Base-by-base conservation (phyloP, 2,329 filamentous ascomycete species). In the Paracorniculantispora psalliotae region DNA sequence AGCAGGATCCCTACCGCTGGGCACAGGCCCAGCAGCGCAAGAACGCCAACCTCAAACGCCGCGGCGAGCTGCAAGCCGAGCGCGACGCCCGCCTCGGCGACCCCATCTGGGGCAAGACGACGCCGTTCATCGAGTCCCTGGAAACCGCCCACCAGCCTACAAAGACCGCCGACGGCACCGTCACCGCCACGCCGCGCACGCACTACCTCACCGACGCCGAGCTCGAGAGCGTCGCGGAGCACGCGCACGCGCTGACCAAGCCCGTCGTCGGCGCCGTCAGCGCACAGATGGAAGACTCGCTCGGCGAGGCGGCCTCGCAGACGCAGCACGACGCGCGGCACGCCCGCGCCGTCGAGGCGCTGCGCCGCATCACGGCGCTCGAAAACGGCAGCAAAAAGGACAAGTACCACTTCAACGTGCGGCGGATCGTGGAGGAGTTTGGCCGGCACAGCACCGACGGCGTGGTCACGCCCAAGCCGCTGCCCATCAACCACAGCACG, bases 361-460 rank as follows among this genome's bases (percentile, higher is more conserved):
- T 99, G 63, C 77, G 81, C 63, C 87, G 92, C 58, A 97, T 99
- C 71, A 83, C 91, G 1, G 82, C 84, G 46, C 77, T 99, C 57
- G 81, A 82, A 43, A 92, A 96, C 68, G 88, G 86, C 66, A 93
- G 84, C 72, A 86, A 84, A 65, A 88, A 89, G 73, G 91, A 96
- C 68, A 84, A 85, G 55, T 86, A 87, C 66, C 87, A 92, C 65
- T 85, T 90, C 69, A 97, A 97, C 71, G 88, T 93, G 66, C 82
- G 87, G 65, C 87, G 91, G 62, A 96, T 92, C 72, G 83, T 99
- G 64, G 84, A 92, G 61, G 87, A 85, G 2, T 97, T 99, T 68
- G 94, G 94, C 52, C 86, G 94, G 52, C 94, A 99, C 79, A 85
- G 88, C 66, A 99, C 94, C 1, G 94, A 99, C 73, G 67, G 73